Base-by-base conservation (phyloP, 225 moss, liverwort and hornwort genomes). In the Pseudisothecium myosuroides region DNA sequence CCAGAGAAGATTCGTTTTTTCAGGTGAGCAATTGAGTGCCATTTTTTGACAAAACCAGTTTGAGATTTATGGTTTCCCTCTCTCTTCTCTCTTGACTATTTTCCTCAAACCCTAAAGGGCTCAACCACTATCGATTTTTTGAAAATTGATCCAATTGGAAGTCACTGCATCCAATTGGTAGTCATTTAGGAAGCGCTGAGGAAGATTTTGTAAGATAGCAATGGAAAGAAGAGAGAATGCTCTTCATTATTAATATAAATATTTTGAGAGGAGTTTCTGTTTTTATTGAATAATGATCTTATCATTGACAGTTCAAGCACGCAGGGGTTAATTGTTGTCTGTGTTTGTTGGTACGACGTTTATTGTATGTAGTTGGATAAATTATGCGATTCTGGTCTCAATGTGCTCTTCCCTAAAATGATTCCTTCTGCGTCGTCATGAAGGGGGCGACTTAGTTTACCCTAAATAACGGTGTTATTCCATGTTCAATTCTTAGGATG, bases 1-100 rank as follows among this genome's bases (percentile, higher is more conserved):
- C 98, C 98, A 73, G 95, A 94, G 89, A 98, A 98, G 90, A 93
- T 98, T 90, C 96, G 98, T 2, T 98, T 96, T 85, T 98, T 98
- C 92, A 95, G 98, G 98, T 98, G 66, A 82, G 86, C 32, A 80
- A 52, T 28, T 36, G 72, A 83, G 61, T 69, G 87, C 68, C 61
- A 12, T 52, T 64, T 9, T 55, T 43, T 34, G 21, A 80, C 34
- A 6, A 45, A 81, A 73, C 49, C 39, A 36, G 58, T 91, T 36
- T 60, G 49, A 45, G 65, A 45, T 43, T 55, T 20, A 23, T 39
- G 26, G 49, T 55, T 39, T 49, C 27, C 20, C 37, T 23, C 54
- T 71, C 63, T 77, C 59, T 76, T 41, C 15, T 64, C 43, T 62
- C 60, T 49, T 54, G 11, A 36, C 54, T 39, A 11, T 32, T 39